Base-by-base conservation (phyloP, 164 flowering plant genomes). In the Saururus chinensis region DNA sequence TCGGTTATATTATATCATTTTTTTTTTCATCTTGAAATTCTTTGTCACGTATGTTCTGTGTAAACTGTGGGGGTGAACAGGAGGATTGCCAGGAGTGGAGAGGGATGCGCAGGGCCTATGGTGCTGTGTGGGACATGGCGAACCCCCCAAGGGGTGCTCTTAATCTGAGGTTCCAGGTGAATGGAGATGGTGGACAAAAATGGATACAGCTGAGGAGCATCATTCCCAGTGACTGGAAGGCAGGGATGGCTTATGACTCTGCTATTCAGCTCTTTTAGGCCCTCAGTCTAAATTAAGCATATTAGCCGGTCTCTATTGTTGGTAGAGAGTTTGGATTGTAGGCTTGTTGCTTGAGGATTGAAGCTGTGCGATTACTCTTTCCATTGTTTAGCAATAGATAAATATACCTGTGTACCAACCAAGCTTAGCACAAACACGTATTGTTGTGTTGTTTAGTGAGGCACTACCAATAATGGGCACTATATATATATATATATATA, bases 41-140 rank as follows among this genome's bases (percentile, higher is more conserved):
- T 45, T 8, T 45, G 17, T 45, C 11, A 45, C 11, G 22, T 23
- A 53, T 19, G 20, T 60, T 61, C 37, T 21, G 30, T 45, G 12
- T 45, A 53, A 17, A 41, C 45, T 41, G 24, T 49, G 58, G 55
- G 22, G n/a, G n/a, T 21, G 53, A 51, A 48, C 71, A 89, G 89
- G 90, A 79, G 71, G 89, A 87, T 60, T 77, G 80, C 71, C 59
- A 80, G 53, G 66, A 76, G 65, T 92, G 98, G 98, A 76, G 62
- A 61, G 62, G 67, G 7, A 89, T 89, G 95, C 70, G 95, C 0
- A 78, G 71, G 60, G 84, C 80, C 6, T 89, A 60, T 30, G 98
- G 96, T 0, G 78, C 64, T 24, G 81, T 77, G 19, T 77, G 81
- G 81, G 78, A 77, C 76, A 70, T 68, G 60, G 17, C 69, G 0